Evolutionary conservation across 2,329 filamentous ascomycete species (phyloP).

Genomic region (Aspergillus quadricinctus): DNA sequence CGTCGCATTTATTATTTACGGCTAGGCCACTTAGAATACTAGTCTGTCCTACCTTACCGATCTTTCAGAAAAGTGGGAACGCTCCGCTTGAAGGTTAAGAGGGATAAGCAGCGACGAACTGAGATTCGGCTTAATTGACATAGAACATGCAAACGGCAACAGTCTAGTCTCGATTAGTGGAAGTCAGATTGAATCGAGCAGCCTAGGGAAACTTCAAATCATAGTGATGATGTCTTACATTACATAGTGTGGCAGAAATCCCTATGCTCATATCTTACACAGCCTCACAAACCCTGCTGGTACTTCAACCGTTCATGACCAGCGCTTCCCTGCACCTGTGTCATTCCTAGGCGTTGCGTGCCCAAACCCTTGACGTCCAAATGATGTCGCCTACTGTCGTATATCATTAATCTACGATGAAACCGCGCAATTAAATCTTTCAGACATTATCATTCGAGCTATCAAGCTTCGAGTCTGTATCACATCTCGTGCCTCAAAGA

Average conservation of each 20-base stretch:
- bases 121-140: background rate
- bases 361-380: no score
- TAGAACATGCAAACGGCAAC: background rate
- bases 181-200: no score
- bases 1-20: background rate
- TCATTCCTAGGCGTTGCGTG: background rate
- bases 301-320: background rate
- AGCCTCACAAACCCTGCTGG: no score
- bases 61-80: background rate
- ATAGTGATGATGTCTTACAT: background rate
- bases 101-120: background rate
- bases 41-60: background rate
- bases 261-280: no score
- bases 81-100: background rate
- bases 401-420: background rate
- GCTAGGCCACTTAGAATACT: background rate
- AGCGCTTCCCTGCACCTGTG: background rate
- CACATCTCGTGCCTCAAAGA: background rate
- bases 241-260: background rate
- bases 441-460: background rate
- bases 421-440: background rate
- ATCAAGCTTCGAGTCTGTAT: background rate
- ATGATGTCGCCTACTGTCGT: background rate
- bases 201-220: background rate
- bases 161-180: no score